Base-by-base conservation (phyloP, 371 early-diverging fungal genomes). In the Amoeboaphelidium occidentale region DNA sequence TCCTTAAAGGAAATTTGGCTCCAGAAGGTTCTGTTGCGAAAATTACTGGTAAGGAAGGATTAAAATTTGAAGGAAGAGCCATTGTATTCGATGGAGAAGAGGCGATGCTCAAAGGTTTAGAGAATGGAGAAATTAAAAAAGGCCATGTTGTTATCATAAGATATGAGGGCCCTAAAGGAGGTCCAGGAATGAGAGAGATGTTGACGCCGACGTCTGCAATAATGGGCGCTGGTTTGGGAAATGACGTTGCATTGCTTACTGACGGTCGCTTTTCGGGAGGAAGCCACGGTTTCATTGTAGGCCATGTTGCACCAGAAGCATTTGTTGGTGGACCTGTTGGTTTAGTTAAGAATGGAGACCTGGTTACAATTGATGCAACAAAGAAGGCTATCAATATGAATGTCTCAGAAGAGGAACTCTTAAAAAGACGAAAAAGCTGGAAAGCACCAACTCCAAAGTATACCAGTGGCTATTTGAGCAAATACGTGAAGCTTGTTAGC, bases 251-350 rank as follows among this genome's bases (percentile, higher is more conserved):
- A 1, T 68, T 94, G 49, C 61, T 94, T 48, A 94, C 96, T 12
- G 96, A 94, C 55, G 96, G 92, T 41, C 79, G 92, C 46, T 94
- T 94, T 78, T 88, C 88, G 42, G 96, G 96, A 52, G 96, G 86
- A 21, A 78, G 79, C 58, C 96, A 94, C 62, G 90, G 92, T 24
- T 94, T 92, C 58, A 90, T 94, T 54, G 86, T 92, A 56, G 92
- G 96, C n/a, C 96, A 94, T 63, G 79, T 94, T 51, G 76, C 87
- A 3, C 96, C 96, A 12, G 96, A 94, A 67, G 96, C 96, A 2
- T 86, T 88, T 58, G 82, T 70, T 2, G 96, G 96, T 48, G 96
- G 96, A 1, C 92, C 92, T 20, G 84, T 94, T 51, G 96, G 80
- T 23, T 67, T 90, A 51, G 67, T 94, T 42, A 55, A 72, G 48